These are phyloP conservation scores for Metschnikowia matae DNA, from an alignment of 805 yeast genomes.

Conservation along the genomic window DNA sequence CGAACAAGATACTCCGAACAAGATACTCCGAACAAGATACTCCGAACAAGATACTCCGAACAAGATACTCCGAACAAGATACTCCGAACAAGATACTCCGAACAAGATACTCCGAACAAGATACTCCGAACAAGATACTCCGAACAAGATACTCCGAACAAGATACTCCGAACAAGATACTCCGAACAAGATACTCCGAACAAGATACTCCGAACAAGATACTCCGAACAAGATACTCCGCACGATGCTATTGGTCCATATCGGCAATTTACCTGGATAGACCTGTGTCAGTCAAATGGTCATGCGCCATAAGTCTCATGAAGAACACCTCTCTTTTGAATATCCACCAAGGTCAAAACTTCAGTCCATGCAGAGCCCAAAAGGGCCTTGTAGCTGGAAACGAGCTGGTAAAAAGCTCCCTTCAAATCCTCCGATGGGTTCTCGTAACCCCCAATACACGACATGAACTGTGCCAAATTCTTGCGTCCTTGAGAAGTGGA, in stretches of 20 bases:
- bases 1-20: neutral
- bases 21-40: too few relatives aligned
- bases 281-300: neutral
- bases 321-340: slow-evolving; percentile 20
- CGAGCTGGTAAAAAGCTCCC: slow-evolving; percentile 41
- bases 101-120: too few relatives aligned
- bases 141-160: neutral
- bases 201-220: neutral
- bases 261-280: too few relatives aligned
- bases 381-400: slow-evolving; percentile 43
- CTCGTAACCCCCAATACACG: slow-evolving; percentile 54
- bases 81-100: neutral
- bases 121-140: too few relatives aligned
- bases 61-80: neutral
- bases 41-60: too few relatives aligned
- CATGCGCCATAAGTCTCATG: slow-evolving; percentile 12
- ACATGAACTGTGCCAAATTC: slow-evolving; percentile 51
- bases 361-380: slow-evolving; percentile 42
- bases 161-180: too few relatives aligned
- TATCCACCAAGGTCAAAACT: slow-evolving; percentile 30
- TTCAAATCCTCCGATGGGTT: slow-evolving; percentile 47
- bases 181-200: too few relatives aligned
- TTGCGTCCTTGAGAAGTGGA: slow-evolving; percentile 42
- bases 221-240: neutral
- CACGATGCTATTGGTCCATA: neutral